Base-by-base conservation (phyloP, 495 filamentous ascomycete species). In the Podospora pseudoanserina region DNA sequence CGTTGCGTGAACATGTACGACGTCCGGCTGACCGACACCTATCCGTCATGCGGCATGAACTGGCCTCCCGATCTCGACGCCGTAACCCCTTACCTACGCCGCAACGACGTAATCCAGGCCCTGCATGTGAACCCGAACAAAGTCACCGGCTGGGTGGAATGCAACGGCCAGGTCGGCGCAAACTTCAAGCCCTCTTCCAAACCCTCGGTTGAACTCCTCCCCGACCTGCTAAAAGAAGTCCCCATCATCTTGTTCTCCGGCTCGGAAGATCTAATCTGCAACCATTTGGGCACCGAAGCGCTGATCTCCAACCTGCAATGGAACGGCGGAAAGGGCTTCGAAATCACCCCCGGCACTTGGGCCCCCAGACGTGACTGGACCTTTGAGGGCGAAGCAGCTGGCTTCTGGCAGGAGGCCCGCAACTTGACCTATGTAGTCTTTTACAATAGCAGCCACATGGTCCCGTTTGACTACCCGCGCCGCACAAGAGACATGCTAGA, bases 381-480 rank as follows among this genome's bases (percentile, higher is more conserved):
- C 4, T 97, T 98, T 71, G 96, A 98, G 76, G 92, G 89, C 67
- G 89, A 97, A 71, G 81, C 90, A 0, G 95, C 94, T 19, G 95
- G 95, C 54, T 89, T 94, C 74, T 98, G 95, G 80, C 95, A 99
- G 80, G 86, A 91, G 77, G 95, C 95, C 2, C 88, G 96, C 63
- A 98, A 98, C 75, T 80, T 99, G 60, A 99, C 95, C 5, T 99
- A 99, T 77, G 88, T 98, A 15, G 83, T 95, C 32, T 96, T 98
- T 79, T 94, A 96, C 83, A 97, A 98, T 79, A 87, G 92, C 34
- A 93, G 89, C 63, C 95, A 99, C 77, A 99, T 99, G 95, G 95
- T 97, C 3, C 95, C 95, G 5, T 98, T 93, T 76, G 94, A 99
- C 76, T 91, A 89, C 71, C 88, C 96, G 15, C 88, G 93, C 27